phyloP scores from a whole-genome alignment of 768 basidiomycete species.

The Suillus paluster region DNA sequence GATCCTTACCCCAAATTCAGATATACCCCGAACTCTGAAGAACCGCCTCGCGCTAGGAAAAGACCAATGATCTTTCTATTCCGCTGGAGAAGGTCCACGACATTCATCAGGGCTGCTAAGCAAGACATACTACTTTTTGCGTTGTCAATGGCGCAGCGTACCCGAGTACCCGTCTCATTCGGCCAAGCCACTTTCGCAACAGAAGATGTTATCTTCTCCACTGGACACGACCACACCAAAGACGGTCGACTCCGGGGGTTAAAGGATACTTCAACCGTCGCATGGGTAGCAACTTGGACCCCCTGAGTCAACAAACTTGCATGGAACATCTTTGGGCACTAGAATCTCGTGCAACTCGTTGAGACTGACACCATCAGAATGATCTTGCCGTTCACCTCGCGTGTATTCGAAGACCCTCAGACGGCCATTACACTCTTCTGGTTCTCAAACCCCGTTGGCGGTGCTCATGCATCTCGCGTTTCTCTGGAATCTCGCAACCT shows the following conservation, averaged over 20 bases:
- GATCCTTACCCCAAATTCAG: conserved; percentile 47
- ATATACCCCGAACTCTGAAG: conserved; percentile 66
- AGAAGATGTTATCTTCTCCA: conserved; percentile 51
- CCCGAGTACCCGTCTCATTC: conserved; percentile 40
- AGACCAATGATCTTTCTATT: conserved; percentile 59
- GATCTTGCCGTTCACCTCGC: conserved; percentile 68
- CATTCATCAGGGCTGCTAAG: too few relatives aligned
- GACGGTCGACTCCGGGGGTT: conserved; percentile 66
- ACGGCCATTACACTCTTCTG: conserved; percentile 46
- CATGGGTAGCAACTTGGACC: conserved; percentile 49
- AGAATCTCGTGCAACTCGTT: too few relatives aligned
- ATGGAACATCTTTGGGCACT: conserved; percentile 11
- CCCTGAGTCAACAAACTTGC: conserved; percentile 14
- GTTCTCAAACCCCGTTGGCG: conserved; percentile 58
- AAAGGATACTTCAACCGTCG: conserved; percentile 65
- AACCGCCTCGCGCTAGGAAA: conserved; percentile 56
- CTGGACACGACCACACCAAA: conserved; percentile 61
- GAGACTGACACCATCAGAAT: too few relatives aligned
- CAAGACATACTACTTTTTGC: conserved; percentile 15
- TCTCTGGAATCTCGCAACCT: conserved; percentile 52
- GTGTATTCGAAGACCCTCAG: conserved; percentile 34
- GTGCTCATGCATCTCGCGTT: conserved; percentile 62
- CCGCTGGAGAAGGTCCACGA: conserved; percentile 40
- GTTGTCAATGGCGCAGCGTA: conserved; percentile 17
- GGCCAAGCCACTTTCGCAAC: conserved; percentile 61